Percentiles rank a stretch among this genome's conserved stretches.
Evolutionary conservation across 1,139 yeast species (phyloP).

Genomic region (Wickerhamiella pararugosa): DNA sequence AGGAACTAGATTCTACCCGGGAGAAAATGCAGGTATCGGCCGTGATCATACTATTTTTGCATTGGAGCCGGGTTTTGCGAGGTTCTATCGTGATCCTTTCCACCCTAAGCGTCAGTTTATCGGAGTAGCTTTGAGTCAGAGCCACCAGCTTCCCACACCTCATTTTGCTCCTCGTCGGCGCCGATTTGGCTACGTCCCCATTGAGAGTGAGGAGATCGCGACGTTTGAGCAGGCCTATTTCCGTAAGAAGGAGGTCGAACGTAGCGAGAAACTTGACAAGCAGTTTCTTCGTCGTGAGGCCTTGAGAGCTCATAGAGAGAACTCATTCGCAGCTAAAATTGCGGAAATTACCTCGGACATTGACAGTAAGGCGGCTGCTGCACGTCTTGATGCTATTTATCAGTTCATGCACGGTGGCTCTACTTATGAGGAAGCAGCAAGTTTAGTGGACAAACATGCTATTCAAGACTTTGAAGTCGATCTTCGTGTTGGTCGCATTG

Average conservation of each 20-base stretch:
- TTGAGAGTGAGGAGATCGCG: conserved; percentile 38
- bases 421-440: conserved; percentile 35
- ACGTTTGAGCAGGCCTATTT: conserved; percentile 39
- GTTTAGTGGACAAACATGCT: conserved; percentile 40
- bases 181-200: conserved; percentile 59
- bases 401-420: conserved; percentile 36
- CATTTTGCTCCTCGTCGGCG: conserved; percentile 80
- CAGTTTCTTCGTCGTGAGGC: conserved; percentile 28
- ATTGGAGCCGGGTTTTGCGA: conserved; percentile 80
- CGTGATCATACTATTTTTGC: conserved; percentile 90
- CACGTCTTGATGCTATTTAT: conserved; percentile 39
- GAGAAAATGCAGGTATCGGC: conserved; percentile 78
- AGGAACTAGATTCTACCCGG: conserved; percentile 94
- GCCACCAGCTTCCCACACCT: conserved; percentile 60
- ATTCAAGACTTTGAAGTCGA: conserved; percentile 29
- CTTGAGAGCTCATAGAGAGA: conserved; percentile 25
- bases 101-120: conserved; percentile 86
- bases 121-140: conserved; percentile 64
- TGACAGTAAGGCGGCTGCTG: conserved; percentile 23
- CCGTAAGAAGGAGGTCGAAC: conserved; percentile 48
- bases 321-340: conserved; percentile 20
- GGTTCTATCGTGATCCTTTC: conserved; percentile 90
- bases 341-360: conserved; percentile 25
- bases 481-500: conserved; percentile 17
- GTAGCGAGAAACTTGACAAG: conserved; percentile 36